Percentiles rank a stretch among this genome's conserved stretches.
Conservation (phyloP, 306 rosid genomes). For the Clitoria ternatea region DNA sequence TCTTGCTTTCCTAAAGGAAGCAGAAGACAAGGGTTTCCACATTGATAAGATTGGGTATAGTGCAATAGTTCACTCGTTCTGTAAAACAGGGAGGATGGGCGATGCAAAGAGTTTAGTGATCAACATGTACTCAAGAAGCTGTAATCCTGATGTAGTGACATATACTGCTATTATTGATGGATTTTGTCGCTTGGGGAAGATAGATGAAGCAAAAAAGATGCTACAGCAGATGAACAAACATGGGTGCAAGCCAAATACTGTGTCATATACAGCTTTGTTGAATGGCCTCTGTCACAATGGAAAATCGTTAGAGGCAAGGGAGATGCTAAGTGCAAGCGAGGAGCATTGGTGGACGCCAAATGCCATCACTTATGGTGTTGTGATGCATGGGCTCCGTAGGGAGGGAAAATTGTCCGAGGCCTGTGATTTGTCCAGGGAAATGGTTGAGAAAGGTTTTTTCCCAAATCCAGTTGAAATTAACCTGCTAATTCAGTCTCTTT, state of each 20-base stretch:
- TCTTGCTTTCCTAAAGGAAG: slow-evolving; percentile 64
- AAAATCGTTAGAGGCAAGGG: slow-evolving; percentile 72
- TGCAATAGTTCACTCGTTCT: slow-evolving; percentile 77
- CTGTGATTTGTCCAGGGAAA: slow-evolving; percentile 59
- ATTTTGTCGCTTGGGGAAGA: slow-evolving; percentile 63
- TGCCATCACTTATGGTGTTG: slow-evolving; percentile 66
- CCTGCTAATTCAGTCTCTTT: slow-evolving; percentile 61
- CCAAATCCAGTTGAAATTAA: slow-evolving; percentile 86
- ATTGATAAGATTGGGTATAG: slow-evolving; percentile 82
- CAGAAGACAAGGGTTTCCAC: slow-evolving; percentile 58
- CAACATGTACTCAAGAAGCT: slow-evolving; percentile 64
- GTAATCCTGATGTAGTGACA: slow-evolving; percentile 85
- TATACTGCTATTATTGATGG: slow-evolving; percentile 72
- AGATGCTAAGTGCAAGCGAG: slow-evolving; percentile 68
- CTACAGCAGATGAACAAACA: slow-evolving; percentile 82
- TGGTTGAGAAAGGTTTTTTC: slow-evolving; percentile 62
- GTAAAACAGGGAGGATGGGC: slow-evolving; percentile 56
- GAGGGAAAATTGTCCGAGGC: slow-evolving; percentile 83
- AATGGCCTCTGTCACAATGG: slow-evolving; percentile 81
- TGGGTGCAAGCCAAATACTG: slow-evolving; percentile 79
- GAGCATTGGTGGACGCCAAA: slow-evolving; percentile 90
- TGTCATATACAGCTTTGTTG: slow-evolving; percentile 68
- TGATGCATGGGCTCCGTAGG: slow-evolving; percentile 78
- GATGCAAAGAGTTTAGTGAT: slow-evolving; percentile 66
- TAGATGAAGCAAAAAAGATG: slow-evolving; percentile 83